Percentiles rank a stretch among this genome's conserved stretches.
phyloP scores from a whole-genome alignment of 768 basidiomycete species.

The Ephemerocybe angulata region DNA sequence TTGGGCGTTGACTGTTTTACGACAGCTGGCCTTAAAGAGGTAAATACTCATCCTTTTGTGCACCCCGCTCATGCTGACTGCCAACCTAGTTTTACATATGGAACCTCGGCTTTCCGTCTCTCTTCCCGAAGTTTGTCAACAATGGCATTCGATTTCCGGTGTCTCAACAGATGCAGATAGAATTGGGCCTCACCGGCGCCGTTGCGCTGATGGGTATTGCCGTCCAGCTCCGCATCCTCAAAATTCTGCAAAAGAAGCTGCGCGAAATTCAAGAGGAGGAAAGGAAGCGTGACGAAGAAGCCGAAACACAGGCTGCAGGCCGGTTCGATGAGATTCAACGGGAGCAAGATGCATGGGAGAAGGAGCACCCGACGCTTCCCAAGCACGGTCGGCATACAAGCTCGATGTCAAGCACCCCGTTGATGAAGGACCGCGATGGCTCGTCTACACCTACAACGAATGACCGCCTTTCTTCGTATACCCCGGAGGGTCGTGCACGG shows the following conservation, averaged over 20 bases:
- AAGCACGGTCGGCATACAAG: slow-evolving; percentile 65
- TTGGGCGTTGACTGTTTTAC: slow-evolving; percentile 94
- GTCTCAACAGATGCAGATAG: slow-evolving; percentile 88
- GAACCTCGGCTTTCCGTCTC: slow-evolving; percentile 80
- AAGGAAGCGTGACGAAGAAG: slow-evolving; percentile 66
- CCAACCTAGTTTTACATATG: slow-evolving; percentile 81
- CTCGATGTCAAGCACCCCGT: slow-evolving; percentile 55
- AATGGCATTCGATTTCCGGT: slow-evolving; percentile 76
- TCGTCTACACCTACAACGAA: slow-evolving; percentile 42
- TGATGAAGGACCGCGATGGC: slow-evolving; percentile 62
- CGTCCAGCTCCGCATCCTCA: slow-evolving; percentile 84
- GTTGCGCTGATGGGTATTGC: slow-evolving; percentile 83
- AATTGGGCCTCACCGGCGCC: slow-evolving; percentile 83
- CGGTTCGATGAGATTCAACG: slow-evolving; percentile 58
- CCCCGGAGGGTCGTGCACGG: slow-evolving; percentile 53
- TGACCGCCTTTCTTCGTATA: slow-evolving; percentile 51
- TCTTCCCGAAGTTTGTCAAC: slow-evolving; percentile 75
- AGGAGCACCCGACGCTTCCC: slow-evolving; percentile 64
- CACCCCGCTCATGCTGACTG: slow-evolving; percentile 9
- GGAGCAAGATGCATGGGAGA: slow-evolving; percentile 86
- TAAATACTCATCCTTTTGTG: slow-evolving; percentile 28
- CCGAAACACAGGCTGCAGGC: slow-evolving; percentile 70
- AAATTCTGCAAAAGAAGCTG: slow-evolving; percentile 73
- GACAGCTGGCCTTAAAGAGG: slow-evolving; percentile 90
- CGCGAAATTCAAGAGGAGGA: slow-evolving; percentile 77